Percentiles rank a stretch among this genome's conserved stretches.
Evolutionary conservation across 164 flowering plant species (phyloP).

Genomic region (Tetrastigma voinierianum): DNA sequence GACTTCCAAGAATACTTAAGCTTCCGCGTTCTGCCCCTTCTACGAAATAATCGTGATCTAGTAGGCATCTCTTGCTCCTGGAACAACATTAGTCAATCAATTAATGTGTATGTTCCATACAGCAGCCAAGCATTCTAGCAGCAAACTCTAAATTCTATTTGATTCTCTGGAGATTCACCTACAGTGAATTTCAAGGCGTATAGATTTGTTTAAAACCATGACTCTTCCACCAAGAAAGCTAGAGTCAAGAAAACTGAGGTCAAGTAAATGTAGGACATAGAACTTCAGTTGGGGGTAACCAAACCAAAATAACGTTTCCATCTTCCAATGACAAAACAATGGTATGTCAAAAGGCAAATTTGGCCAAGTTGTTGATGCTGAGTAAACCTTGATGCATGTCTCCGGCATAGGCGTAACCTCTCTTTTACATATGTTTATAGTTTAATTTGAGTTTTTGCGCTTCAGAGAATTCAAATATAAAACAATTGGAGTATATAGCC

Average conservation of each 20-base stretch:
- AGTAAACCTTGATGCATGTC: background rate
- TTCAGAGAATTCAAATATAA: background rate
- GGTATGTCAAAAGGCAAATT: background rate
- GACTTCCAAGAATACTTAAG: constrained; percentile 91
- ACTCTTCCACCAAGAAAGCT: background rate
- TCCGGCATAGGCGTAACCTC: background rate
- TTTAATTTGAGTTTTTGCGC: background rate
- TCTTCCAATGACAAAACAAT: background rate
- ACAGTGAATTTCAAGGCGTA: background rate
- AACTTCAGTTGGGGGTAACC: background rate
- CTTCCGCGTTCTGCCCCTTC: constrained; percentile 77
- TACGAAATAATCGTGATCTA: constrained; percentile 69
- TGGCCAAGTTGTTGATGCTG: background rate
- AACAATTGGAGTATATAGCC: too few species aligned
- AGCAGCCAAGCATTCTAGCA: background rate
- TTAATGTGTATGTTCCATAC: background rate
- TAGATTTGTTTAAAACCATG: background rate
- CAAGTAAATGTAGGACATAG: background rate
- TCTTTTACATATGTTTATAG: background rate
- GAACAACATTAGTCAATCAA: constrained; percentile 4
- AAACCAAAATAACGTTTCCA: background rate
- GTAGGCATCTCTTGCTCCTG: constrained; percentile 65
- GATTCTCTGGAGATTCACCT: too few species aligned
- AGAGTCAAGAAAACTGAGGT: too few species aligned
- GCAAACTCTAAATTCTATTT: background rate